Base-by-base conservation (phyloP, 768 basidiomycete genomes). In the Pisolithus microcarpus region DNA sequence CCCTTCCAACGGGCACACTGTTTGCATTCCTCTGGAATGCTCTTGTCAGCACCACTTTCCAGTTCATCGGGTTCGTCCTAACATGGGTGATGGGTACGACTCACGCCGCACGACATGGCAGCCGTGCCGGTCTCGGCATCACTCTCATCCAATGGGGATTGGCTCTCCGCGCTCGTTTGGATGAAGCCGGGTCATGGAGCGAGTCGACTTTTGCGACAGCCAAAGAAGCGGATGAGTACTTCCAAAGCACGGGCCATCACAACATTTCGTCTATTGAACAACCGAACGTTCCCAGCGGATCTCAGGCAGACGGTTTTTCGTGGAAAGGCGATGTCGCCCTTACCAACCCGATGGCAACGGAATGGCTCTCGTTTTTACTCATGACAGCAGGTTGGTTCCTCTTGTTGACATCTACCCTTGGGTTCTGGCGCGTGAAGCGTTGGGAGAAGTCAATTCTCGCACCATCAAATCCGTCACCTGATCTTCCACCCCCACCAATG, bases 141-240 rank as follows among this genome's bases (percentile, higher is more conserved):
- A 97, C 94, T 11, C 77, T 98, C 49, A 95, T 98, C 52, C 95
- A 97, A 66, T 94, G 94, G 65, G 94, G 95, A 26, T 85, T 95
- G 60, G 85, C 85, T 11, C 69, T 89, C 52, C 80, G 92, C 46
- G 74, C 75, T 10, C 66, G 70, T 36, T 63, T 78, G 47, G 77
- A 84, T 55, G 57, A 75, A 8, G 57, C 57, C 42, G 56, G 38
- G 67, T 64, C 56, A 56, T 69, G 66, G 66, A 61, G 52, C 48
- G 63, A 61, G 6, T 72, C 82, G 43, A 68, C 72, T 8, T 76
- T 78, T 47, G 57, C 61, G 13, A 74, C 72, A 15, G 67, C 75
- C 2, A 66, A 75, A 30, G 77, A 76, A 46, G 75, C 75, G 1
- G 71, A 75, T 11, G 69, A 71, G 6, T 78, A 72, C 56, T 72